Conservation (phyloP, 2,329 filamentous ascomycete genomes). For the Teratosphaeria zuluensis region DNA sequence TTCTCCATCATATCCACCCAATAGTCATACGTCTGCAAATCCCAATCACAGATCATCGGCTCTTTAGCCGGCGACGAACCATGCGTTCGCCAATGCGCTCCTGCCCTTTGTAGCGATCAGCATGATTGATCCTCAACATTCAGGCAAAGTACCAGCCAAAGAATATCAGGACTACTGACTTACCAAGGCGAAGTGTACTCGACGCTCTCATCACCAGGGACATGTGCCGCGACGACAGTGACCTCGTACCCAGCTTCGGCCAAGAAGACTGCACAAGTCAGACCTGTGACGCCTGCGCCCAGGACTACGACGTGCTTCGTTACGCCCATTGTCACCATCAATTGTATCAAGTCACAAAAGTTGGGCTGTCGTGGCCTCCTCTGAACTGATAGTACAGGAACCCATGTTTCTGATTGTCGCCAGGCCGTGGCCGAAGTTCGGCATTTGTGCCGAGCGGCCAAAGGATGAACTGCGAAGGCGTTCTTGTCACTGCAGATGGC, state of each 20-base stretch:
- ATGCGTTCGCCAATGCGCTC: constrained; percentile 40
- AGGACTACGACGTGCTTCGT: constrained; percentile 3
- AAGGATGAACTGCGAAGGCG: not conserved
- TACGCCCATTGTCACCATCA: not conserved
- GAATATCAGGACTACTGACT: not conserved
- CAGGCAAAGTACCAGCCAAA: not conserved
- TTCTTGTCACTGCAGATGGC: no score
- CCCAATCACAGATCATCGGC: constrained; percentile 31
- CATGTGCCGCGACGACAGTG: constrained; percentile 34
- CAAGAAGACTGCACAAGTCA: constrained; percentile 36
- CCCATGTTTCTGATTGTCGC: not conserved
- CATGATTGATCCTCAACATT: not conserved
- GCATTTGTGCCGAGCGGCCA: not conserved
- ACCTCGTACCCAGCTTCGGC: constrained; percentile 32
- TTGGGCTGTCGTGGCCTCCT: not conserved
- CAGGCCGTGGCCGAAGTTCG: not conserved
- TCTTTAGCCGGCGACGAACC: constrained; percentile 20
- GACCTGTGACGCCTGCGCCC: constrained; percentile 38
- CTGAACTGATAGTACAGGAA: not conserved
- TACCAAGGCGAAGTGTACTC: constrained; percentile 39
- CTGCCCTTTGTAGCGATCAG: constrained; percentile 28
- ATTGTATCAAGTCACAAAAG: not conserved
- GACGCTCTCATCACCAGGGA: constrained; percentile 32
- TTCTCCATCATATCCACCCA: constrained; percentile 28
- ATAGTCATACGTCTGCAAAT: constrained; percentile 33